phyloP scores from a whole-genome alignment of 169 alveolate species.

The Amoebophrya sp. region DNA sequence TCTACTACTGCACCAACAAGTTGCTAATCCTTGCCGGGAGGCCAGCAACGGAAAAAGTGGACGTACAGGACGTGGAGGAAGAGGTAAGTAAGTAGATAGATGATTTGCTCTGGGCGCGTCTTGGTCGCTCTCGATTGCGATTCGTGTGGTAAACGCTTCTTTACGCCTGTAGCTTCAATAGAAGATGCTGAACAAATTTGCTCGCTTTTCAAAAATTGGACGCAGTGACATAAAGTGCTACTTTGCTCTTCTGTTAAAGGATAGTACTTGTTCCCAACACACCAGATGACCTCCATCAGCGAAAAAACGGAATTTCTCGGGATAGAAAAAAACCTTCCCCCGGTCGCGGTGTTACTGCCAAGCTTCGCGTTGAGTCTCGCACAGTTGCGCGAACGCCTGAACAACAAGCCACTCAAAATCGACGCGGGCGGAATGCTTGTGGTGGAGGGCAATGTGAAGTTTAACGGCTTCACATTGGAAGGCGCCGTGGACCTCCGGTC shows the following conservation, averaged over 20 bases:
- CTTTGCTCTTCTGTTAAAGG: no score
- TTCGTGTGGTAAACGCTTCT: no score
- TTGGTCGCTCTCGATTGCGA: no score
- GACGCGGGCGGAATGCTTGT: neutral
- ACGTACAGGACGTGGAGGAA: no score
- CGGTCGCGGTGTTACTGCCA: neutral
- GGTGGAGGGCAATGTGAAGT: neutral
- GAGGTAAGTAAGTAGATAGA: no score
- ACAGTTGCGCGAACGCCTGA: neutral
- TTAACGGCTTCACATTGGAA: neutral
- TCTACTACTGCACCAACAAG: conserved; percentile 34
- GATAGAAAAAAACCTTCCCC: neutral
- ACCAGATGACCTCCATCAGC: neutral
- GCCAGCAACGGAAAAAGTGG: no score
- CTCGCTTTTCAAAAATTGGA: no score
- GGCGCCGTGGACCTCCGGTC: neutral
- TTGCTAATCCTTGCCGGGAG: conserved; percentile 36
- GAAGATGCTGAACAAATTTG: no score
- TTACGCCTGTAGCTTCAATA: no score
- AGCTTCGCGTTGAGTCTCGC: neutral
- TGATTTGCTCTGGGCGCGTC: no score
- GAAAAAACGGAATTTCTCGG: neutral
- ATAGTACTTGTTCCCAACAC: no score
- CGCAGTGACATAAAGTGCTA: no score
- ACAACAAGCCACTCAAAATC: neutral